These are phyloP conservation scores for Vararia minispora DNA, from an alignment of 768 basidiomycete genomes.

Conservation along the genomic window DNA sequence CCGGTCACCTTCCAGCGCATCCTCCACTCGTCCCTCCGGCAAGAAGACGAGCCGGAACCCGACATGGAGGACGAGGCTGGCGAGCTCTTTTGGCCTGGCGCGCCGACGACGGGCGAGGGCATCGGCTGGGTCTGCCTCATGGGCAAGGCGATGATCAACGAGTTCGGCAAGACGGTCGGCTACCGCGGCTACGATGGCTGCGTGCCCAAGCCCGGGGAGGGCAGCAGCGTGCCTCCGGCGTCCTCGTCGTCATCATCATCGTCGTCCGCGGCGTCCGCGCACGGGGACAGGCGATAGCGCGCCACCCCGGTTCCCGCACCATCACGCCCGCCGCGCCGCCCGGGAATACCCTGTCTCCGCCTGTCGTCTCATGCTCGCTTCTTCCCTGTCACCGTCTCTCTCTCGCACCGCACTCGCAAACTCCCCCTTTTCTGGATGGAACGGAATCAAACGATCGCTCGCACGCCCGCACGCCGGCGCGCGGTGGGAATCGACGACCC, in stretches of 20 bases:
- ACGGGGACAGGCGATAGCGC: too few relatives aligned
- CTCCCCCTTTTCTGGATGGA: neutral
- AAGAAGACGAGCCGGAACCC: conserved; percentile 65
- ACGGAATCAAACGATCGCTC: neutral
- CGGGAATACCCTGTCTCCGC: too few relatives aligned
- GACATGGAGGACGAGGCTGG: conserved; percentile 82
- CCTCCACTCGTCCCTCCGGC: conserved; percentile 48
- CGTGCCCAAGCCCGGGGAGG: conserved; percentile 56
- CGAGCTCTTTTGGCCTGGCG: conserved; percentile 78
- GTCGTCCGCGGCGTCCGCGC: neutral
- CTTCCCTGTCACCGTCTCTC: neutral
- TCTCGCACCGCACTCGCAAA: neutral
- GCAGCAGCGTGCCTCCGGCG: conserved; percentile 4
- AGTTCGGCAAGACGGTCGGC: conserved; percentile 66
- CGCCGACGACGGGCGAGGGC: conserved; percentile 62
- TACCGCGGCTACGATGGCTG: conserved; percentile 64
- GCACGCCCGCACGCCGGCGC: neutral
- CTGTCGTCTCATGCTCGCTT: neutral
- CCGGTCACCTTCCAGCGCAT: conserved; percentile 69
- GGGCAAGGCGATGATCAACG: conserved; percentile 79
- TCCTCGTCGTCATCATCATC: conserved; percentile 2
- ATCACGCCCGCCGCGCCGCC: too few relatives aligned
- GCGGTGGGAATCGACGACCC: too few relatives aligned
- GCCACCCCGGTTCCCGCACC: too few relatives aligned
- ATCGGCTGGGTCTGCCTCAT: conserved; percentile 82